A percentile compares a stretch with the other conserved stretches of the same genome.
Evolutionary conservation across 1,284 basidiomycete species (phyloP).

Genomic region (Wallemia hederae): DNA sequence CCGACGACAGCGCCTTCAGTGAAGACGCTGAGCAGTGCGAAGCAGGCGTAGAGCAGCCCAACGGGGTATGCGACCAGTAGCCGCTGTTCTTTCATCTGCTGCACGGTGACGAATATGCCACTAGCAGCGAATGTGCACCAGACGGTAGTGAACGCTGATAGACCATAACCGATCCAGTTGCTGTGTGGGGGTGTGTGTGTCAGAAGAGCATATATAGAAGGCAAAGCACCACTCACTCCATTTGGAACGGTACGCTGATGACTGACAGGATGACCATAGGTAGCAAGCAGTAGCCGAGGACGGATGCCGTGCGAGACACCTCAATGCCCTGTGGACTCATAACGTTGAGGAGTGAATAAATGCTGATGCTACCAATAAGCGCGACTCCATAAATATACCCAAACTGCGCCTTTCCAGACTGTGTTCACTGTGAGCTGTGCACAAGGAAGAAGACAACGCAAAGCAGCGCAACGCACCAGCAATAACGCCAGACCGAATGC

Average conservation of each 20-base stretch:
- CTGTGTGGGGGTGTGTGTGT: conserved; percentile 18
- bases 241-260: conserved; percentile 53
- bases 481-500: conserved; percentile 75
- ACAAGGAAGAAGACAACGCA: neutral
- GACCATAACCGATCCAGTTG: conserved; percentile 47
- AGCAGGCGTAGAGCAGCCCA: conserved; percentile 67
- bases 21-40: conserved; percentile 38
- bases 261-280: conserved; percentile 91
- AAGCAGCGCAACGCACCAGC: conserved; percentile 29
- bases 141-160: conserved; percentile 47
- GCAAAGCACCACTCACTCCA: conserved; percentile 36
- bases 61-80: conserved; percentile 80
- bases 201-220: neutral
- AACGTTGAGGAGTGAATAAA: conserved; percentile 83
- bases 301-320: conserved; percentile 78
- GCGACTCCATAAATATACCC: conserved; percentile 97
- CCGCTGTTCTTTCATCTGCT: conserved; percentile 75
- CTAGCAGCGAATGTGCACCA: conserved; percentile 92
- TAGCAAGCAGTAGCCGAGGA: conserved; percentile 84
- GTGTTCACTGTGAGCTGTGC: conserved; percentile 1
- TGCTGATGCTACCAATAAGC: conserved; percentile 68
- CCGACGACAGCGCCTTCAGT: neutral
- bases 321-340: conserved; percentile 93
- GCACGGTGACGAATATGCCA: conserved; percentile 69
- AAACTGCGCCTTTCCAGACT: conserved; percentile 97